Base-by-base conservation (phyloP, 2,329 filamentous ascomycete genomes). In the Trichoderma citrinoviride region DNA sequence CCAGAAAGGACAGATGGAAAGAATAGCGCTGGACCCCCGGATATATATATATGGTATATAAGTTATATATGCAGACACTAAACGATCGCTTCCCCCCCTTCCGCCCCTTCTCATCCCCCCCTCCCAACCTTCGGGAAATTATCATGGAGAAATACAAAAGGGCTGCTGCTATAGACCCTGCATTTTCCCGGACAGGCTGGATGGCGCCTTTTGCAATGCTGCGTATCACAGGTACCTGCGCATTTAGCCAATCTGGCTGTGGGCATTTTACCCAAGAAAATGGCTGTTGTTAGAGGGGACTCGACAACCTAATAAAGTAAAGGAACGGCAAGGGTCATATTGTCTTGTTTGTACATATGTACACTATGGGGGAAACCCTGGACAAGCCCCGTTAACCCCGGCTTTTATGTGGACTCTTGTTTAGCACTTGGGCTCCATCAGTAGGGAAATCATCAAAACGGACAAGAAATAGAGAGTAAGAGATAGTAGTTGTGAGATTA, bases 81-180 rank as follows among this genome's bases (percentile, higher is more conserved):
- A 29, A 43, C 25, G 25, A 25, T 15, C 46, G 47, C 33, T 4
- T 12, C 29, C 29, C 8, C 2, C 29, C 29, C 29, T n/a, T n/a
- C 8, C 29, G 2, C 10, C 29, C 29, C 7, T 8, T 33, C 29
- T 33, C 29, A 33, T 7, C 29, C 54, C 17, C 25, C 41, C 8
- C 46, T 27, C 46, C 47, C 37, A 33, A 37, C 37, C 10, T 33
- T 61, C 58, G 58, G 58, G 52, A 53, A 61, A 61, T 61, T 53
- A 61, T 53, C 58, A 61, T 61, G 58, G 58, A 61, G 47, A 61
- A 61, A 61, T 61, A 61, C 57, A 61, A 52, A 43, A 29, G 33
- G 25, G 17, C 7, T 23, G 58, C 58, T 41, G 52, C 37, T 37
- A 50, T 12, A 4, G 44, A 61, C 8, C 29, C 14, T 53, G 47